Base-by-base conservation (phyloP, 2,329 filamentous ascomycete species). In the Delphinella strobiligena region DNA sequence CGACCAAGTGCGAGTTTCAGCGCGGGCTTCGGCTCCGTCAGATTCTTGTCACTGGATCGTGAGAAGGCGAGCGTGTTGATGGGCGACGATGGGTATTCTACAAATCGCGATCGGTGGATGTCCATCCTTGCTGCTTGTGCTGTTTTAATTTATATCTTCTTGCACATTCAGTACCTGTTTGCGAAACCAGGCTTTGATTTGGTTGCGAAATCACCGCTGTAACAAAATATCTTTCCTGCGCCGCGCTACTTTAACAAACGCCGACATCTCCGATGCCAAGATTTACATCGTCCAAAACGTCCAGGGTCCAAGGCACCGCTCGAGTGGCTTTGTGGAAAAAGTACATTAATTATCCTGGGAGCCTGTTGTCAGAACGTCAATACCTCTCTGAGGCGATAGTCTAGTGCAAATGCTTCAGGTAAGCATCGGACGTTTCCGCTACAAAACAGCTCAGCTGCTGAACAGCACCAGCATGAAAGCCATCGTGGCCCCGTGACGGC, bases 51-150 rank as follows among this genome's bases (percentile, higher is more conserved):
- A 48, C 60, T 67, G 15, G 82, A 70, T 58, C 94, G 84, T 4
- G 91, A 94, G 61, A 98, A 96, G 49, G 89, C 86, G 56, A 96
- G 75, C 47, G 86, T 81, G 64, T 94, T 96, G 63, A 98, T 95
- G 42, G 87, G 81, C 44, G 86, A 86, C 5, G 86, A 82, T 48
- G 87, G 86, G 63, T 84, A 96, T 31, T 84, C 83, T 51, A 98
- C 82, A 65, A 98, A 98, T 57, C 91, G 85, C 58, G 88, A 93
- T 54, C 91, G 85, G 68, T 98, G 91, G 58, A 98, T 81, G 64
- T 96, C 89, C 89, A 96, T 95, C 12, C 22, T 27, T 27, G 22
- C 22, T 27, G 22, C 7, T 27, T 7, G 7, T 7, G 7, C 7
- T 27, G 22, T 27, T 27, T 27, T 7, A 27, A 7, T 27, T n/a